Evolutionary conservation across 805 yeast genomes (phyloP).

Genomic region (Candida takata): DNA sequence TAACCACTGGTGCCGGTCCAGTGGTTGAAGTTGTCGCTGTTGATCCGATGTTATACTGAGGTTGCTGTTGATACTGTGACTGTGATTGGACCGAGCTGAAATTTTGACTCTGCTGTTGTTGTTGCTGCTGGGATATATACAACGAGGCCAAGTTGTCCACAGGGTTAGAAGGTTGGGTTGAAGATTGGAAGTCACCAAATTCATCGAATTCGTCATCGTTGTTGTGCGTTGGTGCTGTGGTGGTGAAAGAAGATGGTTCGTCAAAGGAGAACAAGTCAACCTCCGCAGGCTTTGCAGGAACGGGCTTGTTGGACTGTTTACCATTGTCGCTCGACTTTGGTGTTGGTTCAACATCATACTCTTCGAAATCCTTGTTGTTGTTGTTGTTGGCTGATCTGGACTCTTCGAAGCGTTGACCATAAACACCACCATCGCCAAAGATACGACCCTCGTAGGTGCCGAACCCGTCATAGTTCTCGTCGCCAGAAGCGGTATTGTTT

Average conservation of each 20-base stretch:
- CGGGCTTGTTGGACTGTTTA: slow-evolving; percentile 24
- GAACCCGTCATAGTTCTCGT: slow-evolving; percentile 41
- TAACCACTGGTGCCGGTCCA: slow-evolving; percentile 33
- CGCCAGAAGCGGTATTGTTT: slow-evolving; percentile 23
- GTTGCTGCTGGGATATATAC: slow-evolving; percentile 18
- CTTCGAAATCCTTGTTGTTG: slow-evolving; percentile 45
- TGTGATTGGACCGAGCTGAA: slow-evolving; percentile 19
- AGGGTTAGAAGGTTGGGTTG: slow-evolving; percentile 30
- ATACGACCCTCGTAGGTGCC: slow-evolving; percentile 41
- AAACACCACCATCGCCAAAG: slow-evolving; percentile 68
- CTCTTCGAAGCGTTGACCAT: slow-evolving; percentile 59
- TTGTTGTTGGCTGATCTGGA: slow-evolving; percentile 42
- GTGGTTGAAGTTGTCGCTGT: slow-evolving; percentile 2
- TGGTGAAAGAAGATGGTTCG: slow-evolving; percentile 14
- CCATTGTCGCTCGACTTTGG: slow-evolving; percentile 13
- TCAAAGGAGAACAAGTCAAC: slow-evolving; percentile 47
- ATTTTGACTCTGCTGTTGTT: slow-evolving; percentile 12
- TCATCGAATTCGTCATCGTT: slow-evolving; percentile 53
- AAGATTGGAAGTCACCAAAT: slow-evolving; percentile 73
- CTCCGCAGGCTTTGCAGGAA: slow-evolving; percentile 25
- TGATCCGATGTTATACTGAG: background rate
- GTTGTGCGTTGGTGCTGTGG: slow-evolving; percentile 8
- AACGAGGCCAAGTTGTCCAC: slow-evolving; percentile 27
- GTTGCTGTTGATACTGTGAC: slow-evolving; percentile 5
- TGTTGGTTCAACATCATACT: slow-evolving; percentile 54